Percentiles rank a stretch among this genome's conserved stretches.
Evolutionary conservation across 495 filamentous ascomycete species (phyloP).

Genomic region (Penicillium robsamsonii): DNA sequence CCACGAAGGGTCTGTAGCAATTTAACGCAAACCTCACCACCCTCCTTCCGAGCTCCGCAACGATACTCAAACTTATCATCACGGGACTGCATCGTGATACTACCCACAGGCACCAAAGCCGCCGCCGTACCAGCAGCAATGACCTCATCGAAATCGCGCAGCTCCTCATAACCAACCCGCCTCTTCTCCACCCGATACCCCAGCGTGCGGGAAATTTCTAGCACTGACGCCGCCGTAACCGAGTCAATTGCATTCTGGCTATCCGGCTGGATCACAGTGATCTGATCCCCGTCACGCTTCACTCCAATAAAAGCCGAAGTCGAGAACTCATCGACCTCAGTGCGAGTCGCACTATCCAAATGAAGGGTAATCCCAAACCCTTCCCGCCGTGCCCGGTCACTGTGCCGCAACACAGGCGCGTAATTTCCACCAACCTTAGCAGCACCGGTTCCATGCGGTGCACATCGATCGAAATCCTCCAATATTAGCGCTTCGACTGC

Average conservation of each 20-base stretch:
- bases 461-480: constrained; percentile 59
- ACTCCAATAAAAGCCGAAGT: constrained; percentile 84
- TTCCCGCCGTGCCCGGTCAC: constrained; percentile 65
- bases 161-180: constrained; percentile 62
- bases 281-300: constrained; percentile 48
- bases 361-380: constrained; percentile 88
- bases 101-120: constrained; percentile 84
- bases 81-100: constrained; percentile 68
- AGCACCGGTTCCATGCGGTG: constrained; percentile 52
- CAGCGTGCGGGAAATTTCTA: constrained; percentile 62
- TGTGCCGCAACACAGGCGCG: constrained; percentile 72
- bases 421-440: constrained; percentile 62
- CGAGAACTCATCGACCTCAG: constrained; percentile 85
- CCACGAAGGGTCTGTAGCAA: constrained; percentile 76
- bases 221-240: constrained; percentile 71
- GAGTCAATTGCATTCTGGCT: constrained; percentile 79
- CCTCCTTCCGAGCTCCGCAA: constrained; percentile 61
- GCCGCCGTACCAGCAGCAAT: constrained; percentile 92
- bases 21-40: constrained; percentile 66
- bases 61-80: constrained; percentile 68
- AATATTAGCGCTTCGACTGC: constrained; percentile 78
- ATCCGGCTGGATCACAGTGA: constrained; percentile 75
- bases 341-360: constrained; percentile 74
- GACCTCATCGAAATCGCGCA: constrained; percentile 75
- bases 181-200: constrained; percentile 68